Conservation (phyloP, 352 stramenopile genomes). For the Pythium brachiatum region DNA sequence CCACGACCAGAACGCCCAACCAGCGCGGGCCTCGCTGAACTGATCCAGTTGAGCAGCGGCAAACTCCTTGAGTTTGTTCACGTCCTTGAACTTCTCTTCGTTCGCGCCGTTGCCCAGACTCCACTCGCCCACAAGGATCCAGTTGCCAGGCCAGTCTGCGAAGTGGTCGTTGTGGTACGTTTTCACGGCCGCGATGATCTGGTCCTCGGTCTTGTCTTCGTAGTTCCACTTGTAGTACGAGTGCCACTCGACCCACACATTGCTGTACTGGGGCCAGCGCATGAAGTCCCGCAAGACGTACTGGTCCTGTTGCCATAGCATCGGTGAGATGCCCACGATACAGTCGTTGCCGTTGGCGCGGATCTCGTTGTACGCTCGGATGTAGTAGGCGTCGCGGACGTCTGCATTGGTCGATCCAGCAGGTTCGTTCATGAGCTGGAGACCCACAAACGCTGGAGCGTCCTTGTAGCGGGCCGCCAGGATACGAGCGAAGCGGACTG, state of each 20-base stretch:
- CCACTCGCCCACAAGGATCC: constrained; percentile 52
- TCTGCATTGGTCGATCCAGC: constrained; percentile 12
- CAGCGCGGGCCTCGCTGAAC: constrained; percentile 19
- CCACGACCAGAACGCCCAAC: constrained; percentile 60
- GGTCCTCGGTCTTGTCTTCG: constrained; percentile 13
- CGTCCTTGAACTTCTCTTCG: constrained; percentile 23
- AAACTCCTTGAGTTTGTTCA: constrained; percentile 28
- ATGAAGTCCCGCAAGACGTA: constrained; percentile 22
- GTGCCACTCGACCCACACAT: constrained; percentile 35
- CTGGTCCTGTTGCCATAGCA: constrained; percentile 13
- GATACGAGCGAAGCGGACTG: constrained; percentile 34
- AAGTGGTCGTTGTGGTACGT: constrained; percentile 19
- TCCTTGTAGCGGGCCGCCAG: constrained; percentile 43
- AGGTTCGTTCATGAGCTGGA: constrained; percentile 61
- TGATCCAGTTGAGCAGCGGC: constrained; percentile 29
- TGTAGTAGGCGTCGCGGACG: constrained; percentile 44
- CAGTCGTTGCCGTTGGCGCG: constrained; percentile 30
- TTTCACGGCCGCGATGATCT: constrained; percentile 13
- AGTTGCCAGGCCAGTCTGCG: constrained; percentile 27
- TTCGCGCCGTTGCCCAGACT: constrained; percentile 25
- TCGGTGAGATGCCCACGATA: constrained; percentile 15
- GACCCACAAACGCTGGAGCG: constrained; percentile 42
- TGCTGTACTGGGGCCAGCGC: constrained; percentile 14
- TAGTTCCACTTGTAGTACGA: constrained; percentile 31
- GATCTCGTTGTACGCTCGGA: constrained; percentile 35